phyloP scores from a whole-genome alignment of 2,329 filamentous ascomycete genomes.

The Diplodia sapinea region DNA sequence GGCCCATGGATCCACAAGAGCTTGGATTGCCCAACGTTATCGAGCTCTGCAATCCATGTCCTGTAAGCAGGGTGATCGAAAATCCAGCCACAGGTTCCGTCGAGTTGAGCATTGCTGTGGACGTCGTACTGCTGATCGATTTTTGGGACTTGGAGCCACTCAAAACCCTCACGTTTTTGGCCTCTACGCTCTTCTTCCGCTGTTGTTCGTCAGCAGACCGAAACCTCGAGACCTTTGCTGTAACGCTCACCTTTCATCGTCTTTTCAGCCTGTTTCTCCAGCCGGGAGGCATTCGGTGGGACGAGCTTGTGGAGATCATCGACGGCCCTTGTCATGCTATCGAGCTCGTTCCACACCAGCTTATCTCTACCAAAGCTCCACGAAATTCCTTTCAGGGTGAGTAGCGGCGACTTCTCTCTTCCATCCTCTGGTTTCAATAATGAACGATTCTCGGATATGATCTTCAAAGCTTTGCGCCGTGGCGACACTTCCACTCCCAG shows the following conservation, averaged over 20 bases:
- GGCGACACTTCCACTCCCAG: not conserved
- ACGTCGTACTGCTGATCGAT: conserved; percentile 2
- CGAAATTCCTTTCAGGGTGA: not conserved
- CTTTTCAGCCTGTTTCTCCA: not conserved
- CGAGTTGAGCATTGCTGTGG: not conserved
- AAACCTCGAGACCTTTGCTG: no score
- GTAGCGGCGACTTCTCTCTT: not conserved
- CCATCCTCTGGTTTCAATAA: not conserved
- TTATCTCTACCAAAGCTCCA: not conserved
- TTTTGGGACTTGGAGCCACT: not conserved
- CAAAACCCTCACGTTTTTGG: not conserved
- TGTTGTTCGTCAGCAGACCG: not conserved
- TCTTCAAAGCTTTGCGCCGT: not conserved
- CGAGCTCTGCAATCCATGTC: not conserved
- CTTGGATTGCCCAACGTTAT: not conserved
- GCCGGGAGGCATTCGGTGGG: not conserved
- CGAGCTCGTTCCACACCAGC: not conserved
- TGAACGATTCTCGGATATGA: not conserved
- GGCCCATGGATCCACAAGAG: not conserved
- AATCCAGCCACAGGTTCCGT: not conserved
- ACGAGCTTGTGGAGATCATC: not conserved
- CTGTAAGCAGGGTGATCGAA: not conserved
- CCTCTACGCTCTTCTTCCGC: not conserved
- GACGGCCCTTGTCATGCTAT: not conserved
- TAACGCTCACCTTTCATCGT: not conserved